phyloP scores from a whole-genome alignment of 805 yeast genomes.

The Myxozyma neotropica region DNA sequence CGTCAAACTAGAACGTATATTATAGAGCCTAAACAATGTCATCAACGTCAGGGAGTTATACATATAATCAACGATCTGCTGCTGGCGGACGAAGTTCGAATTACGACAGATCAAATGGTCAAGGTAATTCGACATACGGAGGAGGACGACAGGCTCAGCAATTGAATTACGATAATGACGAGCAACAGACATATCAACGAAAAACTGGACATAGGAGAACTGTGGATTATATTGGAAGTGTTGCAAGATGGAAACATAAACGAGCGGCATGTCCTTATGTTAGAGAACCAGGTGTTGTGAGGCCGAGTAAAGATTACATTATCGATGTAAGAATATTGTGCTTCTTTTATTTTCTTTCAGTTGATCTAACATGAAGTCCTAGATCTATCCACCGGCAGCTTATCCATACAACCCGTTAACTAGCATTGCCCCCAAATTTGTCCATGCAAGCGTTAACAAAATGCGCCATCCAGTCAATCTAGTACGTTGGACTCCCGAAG shows the following conservation, averaged over 20 bases:
- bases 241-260: constrained; percentile 62
- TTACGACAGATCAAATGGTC: not conserved
- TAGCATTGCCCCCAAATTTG: constrained; percentile 77
- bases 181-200: constrained; percentile 8
- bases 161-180: not conserved
- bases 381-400: constrained; percentile 64
- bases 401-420: constrained; percentile 55
- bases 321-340: constrained; percentile 40
- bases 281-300: constrained; percentile 15
- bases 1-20: no score
- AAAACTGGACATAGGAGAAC: constrained; percentile 62
- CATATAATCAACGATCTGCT: not conserved
- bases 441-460: constrained; percentile 87
- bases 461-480: constrained; percentile 68
- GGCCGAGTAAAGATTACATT: constrained; percentile 71
- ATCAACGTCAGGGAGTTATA: not conserved
- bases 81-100: not conserved
- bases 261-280: constrained; percentile 45
- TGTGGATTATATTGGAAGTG: constrained; percentile 74
- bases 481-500: constrained; percentile 87
- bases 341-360: not conserved
- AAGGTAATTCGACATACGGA: not conserved
- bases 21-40: not conserved
- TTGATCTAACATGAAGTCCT: not conserved
- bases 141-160: not conserved